Evolutionary conservation across 2,329 filamentous ascomycete species (phyloP), one percentile per base, ranked within the genome.

Genomic region (Parafenestella ontariensis): DNA sequence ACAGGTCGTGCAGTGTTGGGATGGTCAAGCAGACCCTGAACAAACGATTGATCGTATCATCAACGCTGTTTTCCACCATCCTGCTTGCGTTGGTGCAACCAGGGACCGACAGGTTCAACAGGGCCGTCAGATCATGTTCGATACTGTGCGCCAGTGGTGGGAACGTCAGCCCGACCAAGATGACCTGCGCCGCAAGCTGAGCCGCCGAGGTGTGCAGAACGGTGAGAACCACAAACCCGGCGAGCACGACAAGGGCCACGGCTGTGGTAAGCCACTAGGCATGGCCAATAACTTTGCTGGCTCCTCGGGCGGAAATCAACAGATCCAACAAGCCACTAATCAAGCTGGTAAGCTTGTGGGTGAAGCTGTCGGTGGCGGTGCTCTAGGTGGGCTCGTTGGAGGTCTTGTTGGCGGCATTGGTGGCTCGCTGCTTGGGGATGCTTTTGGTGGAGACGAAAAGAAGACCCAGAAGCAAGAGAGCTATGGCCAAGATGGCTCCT

Each of bases 141-240:
- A 81, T n/a, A 87, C 88, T 17, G 88, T 97, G 5, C 81, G 90
- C 75, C 80, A 89, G 61, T 97, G 93, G 93, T 97, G 93, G 93
- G 74, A 79, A 36, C 79, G 84, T 49, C 86, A 92, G 7, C 18
- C 5, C 78, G 79, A 79, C 46, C 83, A 88, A 5, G 72, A 78
- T 26, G 86, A 87, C 29, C 86, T 95, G 59, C 88, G 91, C 50
- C 77, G 83, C 46, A 89, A 92, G 77, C 83, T 97, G 41, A 91
- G 88, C 65, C 87, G 91, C 17, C 82, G 89, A 0, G 93, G 94
- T 54, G 91, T 97, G 45, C 74, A 87, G 72, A 81, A 85, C 42
- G 90, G 90, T 15, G 82, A 88, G 56, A 97, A 97, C 76, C 93
- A 97, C 78, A 94, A 91, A 76, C 87, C 91, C 65, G 91, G 91